Base-by-base conservation (phyloP, 768 basidiomycete species). In the Boletus speciosus region DNA sequence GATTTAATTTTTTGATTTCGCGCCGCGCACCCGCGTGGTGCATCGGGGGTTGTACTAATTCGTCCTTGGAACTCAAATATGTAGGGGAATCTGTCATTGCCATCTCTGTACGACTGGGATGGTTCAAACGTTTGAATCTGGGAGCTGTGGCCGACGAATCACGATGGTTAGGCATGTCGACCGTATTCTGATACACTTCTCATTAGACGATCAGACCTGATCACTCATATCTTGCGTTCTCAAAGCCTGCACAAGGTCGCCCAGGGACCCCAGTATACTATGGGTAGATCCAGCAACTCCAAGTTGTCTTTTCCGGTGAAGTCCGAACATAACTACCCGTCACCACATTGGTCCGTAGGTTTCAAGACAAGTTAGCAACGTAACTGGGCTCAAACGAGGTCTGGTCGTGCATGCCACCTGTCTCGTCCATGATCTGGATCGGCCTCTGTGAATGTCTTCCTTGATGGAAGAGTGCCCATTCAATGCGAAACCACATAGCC, bases 361-460 rank as follows among this genome's bases (percentile, higher is more conserved):
- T 62, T 49, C 40, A 27, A 59, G 57, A 21, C 31, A 27, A n/a
- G 29, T 31, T 31, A 32, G 16, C 38, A 6, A 15, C 40, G 39
- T 8, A 54, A 21, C 3, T 15, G 16, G 40, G 23, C 58, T 61
- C 61, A 63, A 32, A 41, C 25, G 61, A 61, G 57, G 32, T 60
- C 37, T 19, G 43, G 29, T 41, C 16, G 52, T 35, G 19, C 16
- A 23, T 36, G 3, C 32, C 19, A 19, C 19, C 19, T 8, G 34
- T 44, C 31, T 8, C 35, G 21, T 32, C 41, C 46, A 23, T 35
- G 32, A 35, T 25, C 23, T 47, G 46, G 14, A 46, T 21, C 21
- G 25, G 14, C 15, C 10, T 11, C 32, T 25, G 9, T 53, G 43
- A 48, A 44, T 15, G 32, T 35, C 56, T 53, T 40, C 19, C 34